These are phyloP conservation scores for Hanseniaspora pseudoguilliermondii DNA, from an alignment of 805 yeast species.

Conservation along the genomic window DNA sequence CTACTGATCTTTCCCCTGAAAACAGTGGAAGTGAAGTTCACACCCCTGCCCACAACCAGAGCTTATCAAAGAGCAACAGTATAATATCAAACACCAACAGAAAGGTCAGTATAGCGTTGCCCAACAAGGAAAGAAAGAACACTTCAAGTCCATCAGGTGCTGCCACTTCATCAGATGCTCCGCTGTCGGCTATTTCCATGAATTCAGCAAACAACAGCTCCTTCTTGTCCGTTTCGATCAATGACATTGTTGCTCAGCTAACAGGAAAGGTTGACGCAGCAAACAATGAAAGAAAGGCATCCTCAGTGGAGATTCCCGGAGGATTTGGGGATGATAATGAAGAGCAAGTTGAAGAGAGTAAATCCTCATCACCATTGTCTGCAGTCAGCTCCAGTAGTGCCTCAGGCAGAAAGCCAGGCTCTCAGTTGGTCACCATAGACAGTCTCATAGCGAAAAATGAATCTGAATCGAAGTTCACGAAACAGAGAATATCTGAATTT, in stretches of 20 bases:
- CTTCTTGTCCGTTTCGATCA: constrained; percentile 4
- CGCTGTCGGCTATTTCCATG: not conserved
- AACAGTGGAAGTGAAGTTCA: not conserved
- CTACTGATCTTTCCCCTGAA: not conserved
- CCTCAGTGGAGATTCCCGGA: constrained; percentile 2
- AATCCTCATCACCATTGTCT: not conserved
- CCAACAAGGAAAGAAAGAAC: constrained; percentile 5
- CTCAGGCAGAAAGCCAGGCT: not conserved
- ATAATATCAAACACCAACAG: not conserved
- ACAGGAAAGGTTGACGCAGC: constrained; percentile 1
- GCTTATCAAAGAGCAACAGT: not conserved
- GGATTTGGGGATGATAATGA: constrained; percentile 3
- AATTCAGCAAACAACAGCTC: not conserved
- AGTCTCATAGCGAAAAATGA: constrained; percentile 18
- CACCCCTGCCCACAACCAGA: not conserved
- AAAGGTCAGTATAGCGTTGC: not conserved
- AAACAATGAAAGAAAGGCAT: not conserved
- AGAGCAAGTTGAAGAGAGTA: not conserved
- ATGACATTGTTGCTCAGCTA: constrained; percentile 7
- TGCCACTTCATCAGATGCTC: constrained; percentile 9
- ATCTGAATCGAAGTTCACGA: constrained; percentile 45
- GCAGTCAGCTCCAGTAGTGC: not conserved
- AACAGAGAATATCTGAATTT: constrained; percentile 59
- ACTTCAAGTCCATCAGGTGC: constrained; percentile 17
- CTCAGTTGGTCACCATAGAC: not conserved